Evolutionary conservation across 257 asterid genomes (phyloP), one percentile per base, ranked within the genome.

Genomic region (Anisodus tanguticus): DNA sequence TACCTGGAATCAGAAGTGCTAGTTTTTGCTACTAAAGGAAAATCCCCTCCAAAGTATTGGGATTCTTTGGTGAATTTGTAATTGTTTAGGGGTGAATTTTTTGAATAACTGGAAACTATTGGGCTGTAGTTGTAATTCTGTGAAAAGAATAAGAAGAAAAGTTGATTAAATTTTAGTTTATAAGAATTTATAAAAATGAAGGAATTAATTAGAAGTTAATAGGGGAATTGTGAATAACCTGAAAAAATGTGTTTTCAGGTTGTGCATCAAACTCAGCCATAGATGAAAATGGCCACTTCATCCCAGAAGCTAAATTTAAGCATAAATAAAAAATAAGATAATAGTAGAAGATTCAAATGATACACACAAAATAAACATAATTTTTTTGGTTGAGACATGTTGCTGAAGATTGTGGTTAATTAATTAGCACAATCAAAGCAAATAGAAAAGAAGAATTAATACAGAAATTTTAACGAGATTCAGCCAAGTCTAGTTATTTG

Each of bases 231-330:
- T 51, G 31, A 62, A 81, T 31, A 3, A 43, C 84, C 84, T 81
- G 77, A 45, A 81, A 81, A 3, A 13, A 2, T 11, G 45, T 2
- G 74, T 63, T 45, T n/a, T 62, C 60, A 60, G 53, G 59, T 35
- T 63, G 84, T 62, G 57, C 16, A 35, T 62, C 60, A 45, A 66
- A 51, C 22, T 47, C 19, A 62, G 15, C 59, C 22, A 62, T 17
- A 54, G 43, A 81, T 10, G 76, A 62, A 81, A 62, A 81, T 59
- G 84, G 84, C 84, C 84, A 81, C 77, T 81, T 63, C 84, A 45
- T 45, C 31, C 62, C 84, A 11, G 16, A 39, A n/a, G 9, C 84
- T 81, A 16, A 19, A 13, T 16, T 17, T 8, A 74, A 74, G 9
- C 16, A 17, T 16, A 15, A 74, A 41, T 22, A 41, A 41, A 41